Percentiles rank a stretch among this genome's conserved stretches.
These are phyloP conservation scores for Pittosporum tobira DNA, from an alignment of 129 eudicot genomes.

Conservation along the genomic window DNA sequence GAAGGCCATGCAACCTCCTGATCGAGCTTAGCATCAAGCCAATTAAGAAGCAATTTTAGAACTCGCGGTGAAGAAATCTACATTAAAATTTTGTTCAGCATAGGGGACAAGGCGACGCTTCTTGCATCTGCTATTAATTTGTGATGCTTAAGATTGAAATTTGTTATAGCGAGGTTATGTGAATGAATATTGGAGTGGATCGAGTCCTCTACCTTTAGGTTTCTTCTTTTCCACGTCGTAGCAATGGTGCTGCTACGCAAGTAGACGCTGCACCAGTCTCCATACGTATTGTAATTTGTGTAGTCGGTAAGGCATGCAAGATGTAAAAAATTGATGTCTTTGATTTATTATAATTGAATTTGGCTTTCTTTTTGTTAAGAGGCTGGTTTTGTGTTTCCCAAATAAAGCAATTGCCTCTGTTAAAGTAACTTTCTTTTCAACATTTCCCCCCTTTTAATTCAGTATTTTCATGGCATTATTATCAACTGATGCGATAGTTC, in stretches of 20 bases:
- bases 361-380: slow-evolving; percentile 45
- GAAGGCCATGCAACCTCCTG: slow-evolving; percentile 39
- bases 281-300: slow-evolving; percentile 29
- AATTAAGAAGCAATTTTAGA: slow-evolving; percentile 10
- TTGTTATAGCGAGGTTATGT: neutral
- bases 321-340: slow-evolving; percentile 30
- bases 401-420: slow-evolving; percentile 42
- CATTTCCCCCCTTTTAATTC: slow-evolving; percentile 29
- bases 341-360: slow-evolving; percentile 42
- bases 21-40: slow-evolving; percentile 27
- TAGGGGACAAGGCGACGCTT: slow-evolving; percentile 13
- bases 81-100: slow-evolving; percentile 22
- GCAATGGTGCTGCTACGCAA: no score
- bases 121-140: neutral
- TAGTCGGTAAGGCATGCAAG: slow-evolving; percentile 42
- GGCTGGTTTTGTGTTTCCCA: slow-evolving; percentile 47
- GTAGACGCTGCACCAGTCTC: slow-evolving; percentile 15
- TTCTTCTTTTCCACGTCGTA: neutral
- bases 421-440: slow-evolving; percentile 47
- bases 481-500: slow-evolving; percentile 18
- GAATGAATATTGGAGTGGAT: neutral
- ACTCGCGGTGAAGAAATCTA: slow-evolving; percentile 18
- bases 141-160: neutral
- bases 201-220: neutral
- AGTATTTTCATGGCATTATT: slow-evolving; percentile 17